Percentiles rank a stretch among this genome's conserved stretches.
These are phyloP conservation scores for Delitschia confertaspora DNA, from an alignment of 495 filamentous ascomycete genomes.

Conservation along the genomic window DNA sequence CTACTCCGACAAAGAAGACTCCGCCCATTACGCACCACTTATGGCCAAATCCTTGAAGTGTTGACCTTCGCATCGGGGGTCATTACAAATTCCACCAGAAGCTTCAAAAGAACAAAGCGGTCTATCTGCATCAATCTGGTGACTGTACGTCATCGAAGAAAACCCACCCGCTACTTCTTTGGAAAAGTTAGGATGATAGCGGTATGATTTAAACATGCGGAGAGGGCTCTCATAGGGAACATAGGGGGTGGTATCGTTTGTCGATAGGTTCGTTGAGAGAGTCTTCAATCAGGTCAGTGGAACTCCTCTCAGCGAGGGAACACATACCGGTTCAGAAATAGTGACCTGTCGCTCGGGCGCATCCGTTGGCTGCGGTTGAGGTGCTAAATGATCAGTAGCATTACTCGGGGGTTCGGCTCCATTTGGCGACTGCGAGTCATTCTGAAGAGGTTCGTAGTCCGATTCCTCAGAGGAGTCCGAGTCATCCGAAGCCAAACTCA, in stretches of 20 bases:
- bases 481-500: conserved; percentile 6
- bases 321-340: conserved; percentile 11
- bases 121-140: conserved; percentile 66
- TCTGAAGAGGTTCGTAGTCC: conserved; percentile 1
- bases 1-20: not conserved
- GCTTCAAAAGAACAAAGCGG: conserved; percentile 68
- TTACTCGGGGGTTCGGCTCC: not conserved
- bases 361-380: conserved; percentile 5
- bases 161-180: conserved; percentile 63
- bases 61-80: conserved; percentile 59
- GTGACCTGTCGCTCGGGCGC: not conserved
- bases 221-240: conserved; percentile 76
- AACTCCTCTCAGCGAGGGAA: not conserved
- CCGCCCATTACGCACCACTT: conserved; percentile 59
- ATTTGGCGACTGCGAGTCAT: not conserved
- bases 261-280: not conserved
- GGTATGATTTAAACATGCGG: conserved; percentile 73
- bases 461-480: conserved; percentile 2
- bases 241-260: conserved; percentile 34
- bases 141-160: conserved; percentile 86
- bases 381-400: conserved; percentile 22
- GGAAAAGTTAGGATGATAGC: conserved; percentile 71
- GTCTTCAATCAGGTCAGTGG: conserved; percentile 3
- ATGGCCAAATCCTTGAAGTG: conserved; percentile 70
- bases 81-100: conserved; percentile 66